Percentiles rank a stretch among this genome's conserved stretches.
These are phyloP conservation scores for Myxozyma kluyveri DNA, from an alignment of 805 yeast species.

Conservation along the genomic window DNA sequence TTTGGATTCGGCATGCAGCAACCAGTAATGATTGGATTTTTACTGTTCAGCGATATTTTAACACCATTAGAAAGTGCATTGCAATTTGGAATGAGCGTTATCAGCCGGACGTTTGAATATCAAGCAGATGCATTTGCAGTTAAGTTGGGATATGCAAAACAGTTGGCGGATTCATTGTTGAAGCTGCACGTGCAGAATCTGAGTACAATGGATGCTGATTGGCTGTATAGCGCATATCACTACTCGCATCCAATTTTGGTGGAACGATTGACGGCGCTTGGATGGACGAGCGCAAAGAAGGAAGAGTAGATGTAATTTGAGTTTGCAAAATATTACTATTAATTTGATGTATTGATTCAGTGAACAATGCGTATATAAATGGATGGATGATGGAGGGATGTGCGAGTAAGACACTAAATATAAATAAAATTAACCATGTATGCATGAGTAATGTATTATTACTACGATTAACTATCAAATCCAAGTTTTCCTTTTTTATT, in stretches of 20 bases:
- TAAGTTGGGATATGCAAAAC: constrained; percentile 64
- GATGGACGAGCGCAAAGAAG: constrained; percentile 33
- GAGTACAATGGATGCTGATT: constrained; percentile 82
- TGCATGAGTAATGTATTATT: too few relatives aligned
- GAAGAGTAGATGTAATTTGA: constrained; percentile 11
- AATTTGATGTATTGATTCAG: neutral
- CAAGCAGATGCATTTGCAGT: constrained; percentile 72
- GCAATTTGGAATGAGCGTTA: constrained; percentile 62
- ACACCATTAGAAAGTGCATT: constrained; percentile 70
- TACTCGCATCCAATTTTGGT: constrained; percentile 89
- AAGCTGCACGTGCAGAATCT: constrained; percentile 76
- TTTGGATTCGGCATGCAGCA: constrained; percentile 68
- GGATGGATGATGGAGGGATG: neutral
- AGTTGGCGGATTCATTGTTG: constrained; percentile 69
- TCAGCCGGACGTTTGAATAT: constrained; percentile 85
- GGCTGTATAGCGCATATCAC: constrained; percentile 83
- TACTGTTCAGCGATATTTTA: constrained; percentile 72
- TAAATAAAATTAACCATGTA: too few relatives aligned
- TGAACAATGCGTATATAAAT: neutral
- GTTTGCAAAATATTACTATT: neutral
- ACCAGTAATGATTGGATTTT: constrained; percentile 79
- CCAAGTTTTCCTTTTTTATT: too few relatives aligned
- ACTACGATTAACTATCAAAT: too few relatives aligned
- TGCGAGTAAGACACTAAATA: too few relatives aligned
- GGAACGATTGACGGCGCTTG: constrained; percentile 81